These are phyloP conservation scores for Hygrophoropsis aurantiaca DNA, from an alignment of 768 basidiomycete genomes.

Conservation along the genomic window DNA sequence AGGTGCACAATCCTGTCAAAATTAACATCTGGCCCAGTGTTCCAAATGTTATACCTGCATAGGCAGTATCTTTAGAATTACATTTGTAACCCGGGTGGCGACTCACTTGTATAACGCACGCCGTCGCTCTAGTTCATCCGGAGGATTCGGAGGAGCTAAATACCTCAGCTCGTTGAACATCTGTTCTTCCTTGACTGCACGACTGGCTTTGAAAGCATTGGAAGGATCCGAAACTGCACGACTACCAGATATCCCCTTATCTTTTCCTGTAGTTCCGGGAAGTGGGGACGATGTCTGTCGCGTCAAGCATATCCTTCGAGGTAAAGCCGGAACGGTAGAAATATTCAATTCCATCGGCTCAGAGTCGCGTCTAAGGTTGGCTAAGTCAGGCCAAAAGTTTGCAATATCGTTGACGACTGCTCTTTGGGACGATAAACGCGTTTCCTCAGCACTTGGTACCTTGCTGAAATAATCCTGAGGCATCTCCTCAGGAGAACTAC, in stretches of 20 bases:
- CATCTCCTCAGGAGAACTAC: constrained; percentile 24
- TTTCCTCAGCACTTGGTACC: too few relatives aligned
- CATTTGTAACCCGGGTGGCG: not conserved
- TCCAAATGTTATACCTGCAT: constrained; percentile 82
- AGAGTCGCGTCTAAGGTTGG: constrained; percentile 21
- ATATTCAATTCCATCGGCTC: constrained; percentile 28
- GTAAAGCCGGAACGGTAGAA: constrained; percentile 46
- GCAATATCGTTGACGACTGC: constrained; percentile 17
- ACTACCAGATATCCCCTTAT: constrained; percentile 33
- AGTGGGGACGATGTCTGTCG: constrained; percentile 68
- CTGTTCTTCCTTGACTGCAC: constrained; percentile 65
- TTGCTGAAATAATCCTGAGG: constrained; percentile 29
- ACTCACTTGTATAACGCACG: constrained; percentile 82
- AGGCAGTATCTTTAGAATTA: not conserved
- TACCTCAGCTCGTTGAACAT: constrained; percentile 66
- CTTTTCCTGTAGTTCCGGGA: constrained; percentile 40
- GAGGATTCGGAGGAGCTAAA: constrained; percentile 79
- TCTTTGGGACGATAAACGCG: constrained; percentile 10
- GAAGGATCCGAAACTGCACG: constrained; percentile 31
- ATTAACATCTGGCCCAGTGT: constrained; percentile 82
- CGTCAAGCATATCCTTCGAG: constrained; percentile 53
- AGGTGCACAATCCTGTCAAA: constrained; percentile 94
- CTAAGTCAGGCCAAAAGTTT: constrained; percentile 26
- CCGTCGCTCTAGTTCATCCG: constrained; percentile 79
- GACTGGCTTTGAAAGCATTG: constrained; percentile 38